Base-by-base conservation (phyloP, 371 early-diverging fungal genomes). In the Parasitella parasitica region DNA sequence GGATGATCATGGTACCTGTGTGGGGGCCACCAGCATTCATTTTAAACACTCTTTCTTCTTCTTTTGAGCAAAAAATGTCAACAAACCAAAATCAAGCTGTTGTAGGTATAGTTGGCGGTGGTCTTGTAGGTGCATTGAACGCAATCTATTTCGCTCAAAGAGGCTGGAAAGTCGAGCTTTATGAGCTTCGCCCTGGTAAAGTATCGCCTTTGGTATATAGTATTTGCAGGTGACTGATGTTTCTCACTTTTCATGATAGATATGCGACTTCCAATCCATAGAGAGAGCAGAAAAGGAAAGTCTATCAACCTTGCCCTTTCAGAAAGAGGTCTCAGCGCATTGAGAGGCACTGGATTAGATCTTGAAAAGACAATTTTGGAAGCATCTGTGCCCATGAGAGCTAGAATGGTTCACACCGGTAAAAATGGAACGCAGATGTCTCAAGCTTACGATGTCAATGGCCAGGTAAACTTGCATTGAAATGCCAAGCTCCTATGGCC, bases 221-320 rank as follows among this genome's bases (percentile, higher is more conserved):
- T 18, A 39, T 16, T 15, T 18, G n/a, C 6, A n/a, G 41, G 41
- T 18, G 2, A 24, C 12, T 3, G 8, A 18, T 24, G 34, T 61
- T 54, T 37, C 28, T 52, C 43, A 50, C 61, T 34, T 24, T 50
- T 6, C 20, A 39, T 30, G 8, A 34, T 76, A 92, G 91, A 91
- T 49, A 84, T 89, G 80, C 77, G 91, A 43, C 52, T 86, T 53
- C 85, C 85, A 3, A 83, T 86, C 63, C 74, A 87, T 64, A 76
- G 78, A 67, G 73, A 67, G 38, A 76, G 78, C 38, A 72, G 82
- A 61, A 80, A 79, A 39, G 91, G 91, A 36, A 85, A 93, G 41
- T 94, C 95, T 7, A 97, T 98, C 73, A 98, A 98, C 64, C 73
- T 98, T 71, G 97, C 98, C 2, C 81, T 98, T 3, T 95, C 96